These are phyloP conservation scores for Ceratonia siliqua DNA, from an alignment of 306 rosid species.

Conservation along the genomic window DNA sequence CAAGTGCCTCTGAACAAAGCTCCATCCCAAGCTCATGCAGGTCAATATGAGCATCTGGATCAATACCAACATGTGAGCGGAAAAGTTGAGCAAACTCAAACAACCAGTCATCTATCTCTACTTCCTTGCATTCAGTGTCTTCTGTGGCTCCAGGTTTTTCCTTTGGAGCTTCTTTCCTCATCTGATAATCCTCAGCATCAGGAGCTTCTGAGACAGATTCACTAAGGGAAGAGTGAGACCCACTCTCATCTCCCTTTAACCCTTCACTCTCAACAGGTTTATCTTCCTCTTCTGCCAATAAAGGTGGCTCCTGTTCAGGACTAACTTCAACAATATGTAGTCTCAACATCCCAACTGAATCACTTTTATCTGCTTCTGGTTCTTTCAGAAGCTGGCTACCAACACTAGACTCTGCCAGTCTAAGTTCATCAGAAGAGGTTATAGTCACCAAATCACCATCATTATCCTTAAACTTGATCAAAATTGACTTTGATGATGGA, in stretches of 20 bases:
- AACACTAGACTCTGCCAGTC: slow-evolving; percentile 78
- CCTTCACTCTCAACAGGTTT: slow-evolving; percentile 65
- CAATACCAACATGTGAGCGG: slow-evolving; percentile 94
- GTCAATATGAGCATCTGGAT: slow-evolving; percentile 93
- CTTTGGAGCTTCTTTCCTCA: slow-evolving; percentile 61
- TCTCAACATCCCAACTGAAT: slow-evolving; percentile 71
- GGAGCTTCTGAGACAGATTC: slow-evolving; percentile 65
- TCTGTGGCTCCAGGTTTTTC: slow-evolving; percentile 58
- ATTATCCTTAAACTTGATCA: slow-evolving; percentile 82
- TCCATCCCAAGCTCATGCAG: slow-evolving; percentile 99
- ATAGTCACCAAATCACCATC: slow-evolving; percentile 97
- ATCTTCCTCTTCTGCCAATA: slow-evolving; percentile 91
- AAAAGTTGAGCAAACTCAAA: slow-evolving; percentile 97
- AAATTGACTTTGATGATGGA: slow-evolving; percentile 81
- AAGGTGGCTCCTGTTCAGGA: slow-evolving; percentile 91
- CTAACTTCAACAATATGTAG: slow-evolving; percentile 88
- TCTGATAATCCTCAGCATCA: slow-evolving; percentile 55
- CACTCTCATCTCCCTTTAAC: slow-evolving; percentile 71
- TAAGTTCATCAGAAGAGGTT: slow-evolving; percentile 82
- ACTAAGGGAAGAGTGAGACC: slow-evolving; percentile 63
- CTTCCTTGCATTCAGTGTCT: slow-evolving; percentile 80
- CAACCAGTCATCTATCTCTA: slow-evolving; percentile 99
- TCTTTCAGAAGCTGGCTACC: slow-evolving; percentile 59
- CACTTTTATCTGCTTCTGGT: slow-evolving; percentile 57
- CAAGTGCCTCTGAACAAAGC: slow-evolving; percentile 98